phyloP scores from a whole-genome alignment of 78 protist genomes.

The Pigoraptor vietnamica region DNA sequence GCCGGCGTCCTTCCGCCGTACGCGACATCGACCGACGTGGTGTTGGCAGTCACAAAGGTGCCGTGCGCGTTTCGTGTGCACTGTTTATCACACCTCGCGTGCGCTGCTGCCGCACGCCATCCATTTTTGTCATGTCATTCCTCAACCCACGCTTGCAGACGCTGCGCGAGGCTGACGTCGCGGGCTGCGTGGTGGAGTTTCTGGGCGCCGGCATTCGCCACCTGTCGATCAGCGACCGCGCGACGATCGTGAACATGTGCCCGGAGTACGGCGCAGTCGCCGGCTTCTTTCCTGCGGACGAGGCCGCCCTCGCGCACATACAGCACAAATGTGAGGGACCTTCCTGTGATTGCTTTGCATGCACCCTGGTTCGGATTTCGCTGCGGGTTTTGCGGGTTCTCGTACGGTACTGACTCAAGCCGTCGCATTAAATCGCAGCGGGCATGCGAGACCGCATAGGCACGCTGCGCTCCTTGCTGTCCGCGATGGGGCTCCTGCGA shows the following conservation, averaged over 20 bases:
- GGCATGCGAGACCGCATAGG: no score
- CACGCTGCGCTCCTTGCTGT: neutral
- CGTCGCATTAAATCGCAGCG: no score
- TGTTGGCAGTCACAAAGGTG: conserved; percentile 69
- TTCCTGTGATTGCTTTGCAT: neutral
- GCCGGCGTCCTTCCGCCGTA: conserved; percentile 57
- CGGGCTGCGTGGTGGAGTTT: conserved; percentile 23
- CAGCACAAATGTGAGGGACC: no score
- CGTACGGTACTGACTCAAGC: no score
- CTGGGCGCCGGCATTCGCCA: conserved; percentile 64
- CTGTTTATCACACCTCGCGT: no score
- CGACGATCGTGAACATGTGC: conserved; percentile 89
- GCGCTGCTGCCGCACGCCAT: no score
- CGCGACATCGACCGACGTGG: conserved; percentile 84
- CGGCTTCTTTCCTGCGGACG: conserved; percentile 86
- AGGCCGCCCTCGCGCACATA: no score
- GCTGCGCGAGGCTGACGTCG: neutral
- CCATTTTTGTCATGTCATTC: no score
- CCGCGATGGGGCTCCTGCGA: neutral
- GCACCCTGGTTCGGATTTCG: no score
- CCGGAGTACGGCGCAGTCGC: conserved; percentile 87
- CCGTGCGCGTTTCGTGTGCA: conserved; percentile 5
- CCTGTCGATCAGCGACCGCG: conserved; percentile 77
- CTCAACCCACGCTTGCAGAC: no score
- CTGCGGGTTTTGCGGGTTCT: no score